Base-by-base conservation (phyloP, 306 rosid genomes). In the Dalbergia oliveri region DNA sequence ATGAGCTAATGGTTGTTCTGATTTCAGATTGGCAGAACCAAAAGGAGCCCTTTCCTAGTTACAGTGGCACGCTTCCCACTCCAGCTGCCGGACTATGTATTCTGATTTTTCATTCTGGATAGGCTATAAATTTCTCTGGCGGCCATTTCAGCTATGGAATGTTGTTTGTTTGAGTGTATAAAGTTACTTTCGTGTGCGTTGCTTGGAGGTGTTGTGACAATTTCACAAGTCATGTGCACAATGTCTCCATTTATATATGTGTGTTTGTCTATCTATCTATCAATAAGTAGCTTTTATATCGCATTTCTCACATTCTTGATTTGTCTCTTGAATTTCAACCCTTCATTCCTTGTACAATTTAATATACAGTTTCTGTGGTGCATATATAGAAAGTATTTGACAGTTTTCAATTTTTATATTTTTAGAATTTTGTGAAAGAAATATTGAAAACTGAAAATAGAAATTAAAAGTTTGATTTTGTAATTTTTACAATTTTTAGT, bases 81-180 rank as follows among this genome's bases (percentile, higher is more conserved):
- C 16, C 87, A 89, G 85, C 84, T 85, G 63, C 97, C 98, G 21
- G 93, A 89, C 75, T 94, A 90, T 86, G 82, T 94, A 63, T 94
- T 79, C 94, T 94, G 91, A 94, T 74, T 41, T n/a, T n/a, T n/a
- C n/a, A n/a, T n/a, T n/a, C n/a, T n/a, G n/a, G n/a, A 60, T 6
- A 11, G 43, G 59, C 4, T 41, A 9, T 6, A 80, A 58, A 56
- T n/a, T 45, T 35, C 49, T 57, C 16, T 56, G 13, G 13, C 60
- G 78, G 69, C 26, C 39, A 71, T 45, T 77, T 51, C 75, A 77
- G 57, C 69, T 68, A 21, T 62, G 59, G 21, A 60, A 66, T 81
- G 43, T 74, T 9, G 44, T 64, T 41, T 44, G 70, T 37, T 37
- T 37, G 41, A 4, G 33, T 65, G 67, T 45, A 79, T 50, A 26